phyloP scores from a whole-genome alignment of 352 stramenopile genomes.

The Pythium sp. region DNA sequence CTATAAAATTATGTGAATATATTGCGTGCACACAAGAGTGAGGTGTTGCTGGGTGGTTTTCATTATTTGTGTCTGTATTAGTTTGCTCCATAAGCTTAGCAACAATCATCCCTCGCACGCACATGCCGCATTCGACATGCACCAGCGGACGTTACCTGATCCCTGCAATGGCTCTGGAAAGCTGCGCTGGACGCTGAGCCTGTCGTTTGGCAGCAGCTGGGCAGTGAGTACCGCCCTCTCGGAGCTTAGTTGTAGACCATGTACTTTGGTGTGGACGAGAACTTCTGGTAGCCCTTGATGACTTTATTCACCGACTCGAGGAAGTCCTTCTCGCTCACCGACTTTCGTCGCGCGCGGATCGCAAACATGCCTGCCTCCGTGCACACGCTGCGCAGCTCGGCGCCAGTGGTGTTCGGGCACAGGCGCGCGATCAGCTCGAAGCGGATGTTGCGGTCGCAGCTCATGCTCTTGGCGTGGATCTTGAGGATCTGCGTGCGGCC shows the following conservation, averaged over 20 bases:
- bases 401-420: constrained; percentile 98
- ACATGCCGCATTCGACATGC: not conserved
- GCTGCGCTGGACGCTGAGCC: not conserved
- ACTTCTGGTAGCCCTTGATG: constrained; percentile 99
- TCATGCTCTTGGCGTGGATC: constrained; percentile 99
- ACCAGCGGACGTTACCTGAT: not conserved
- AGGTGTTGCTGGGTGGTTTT: constrained; percentile 1
- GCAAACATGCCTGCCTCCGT: constrained; percentile 99
- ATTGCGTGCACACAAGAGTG: constrained; percentile 5
- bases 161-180: not conserved
- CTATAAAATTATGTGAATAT: constrained; percentile 22
- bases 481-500: constrained; percentile 98
- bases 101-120: not conserved
- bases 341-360: constrained; percentile 98
- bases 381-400: constrained; percentile 97
- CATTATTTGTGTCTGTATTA: constrained; percentile 8
- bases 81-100: not conserved
- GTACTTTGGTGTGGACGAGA: constrained; percentile 99
- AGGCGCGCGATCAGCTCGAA: constrained; percentile 98
- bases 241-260: constrained; percentile 95
- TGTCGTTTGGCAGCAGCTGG: not conserved
- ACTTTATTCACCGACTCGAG: constrained; percentile 99
- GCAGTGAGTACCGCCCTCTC: not conserved
- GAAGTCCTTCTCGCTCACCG: constrained; percentile 99
- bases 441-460: constrained; percentile 97